These are phyloP conservation scores for Diaporthe humulicola DNA, from an alignment of 2,329 filamentous ascomycete species.

Conservation along the genomic window DNA sequence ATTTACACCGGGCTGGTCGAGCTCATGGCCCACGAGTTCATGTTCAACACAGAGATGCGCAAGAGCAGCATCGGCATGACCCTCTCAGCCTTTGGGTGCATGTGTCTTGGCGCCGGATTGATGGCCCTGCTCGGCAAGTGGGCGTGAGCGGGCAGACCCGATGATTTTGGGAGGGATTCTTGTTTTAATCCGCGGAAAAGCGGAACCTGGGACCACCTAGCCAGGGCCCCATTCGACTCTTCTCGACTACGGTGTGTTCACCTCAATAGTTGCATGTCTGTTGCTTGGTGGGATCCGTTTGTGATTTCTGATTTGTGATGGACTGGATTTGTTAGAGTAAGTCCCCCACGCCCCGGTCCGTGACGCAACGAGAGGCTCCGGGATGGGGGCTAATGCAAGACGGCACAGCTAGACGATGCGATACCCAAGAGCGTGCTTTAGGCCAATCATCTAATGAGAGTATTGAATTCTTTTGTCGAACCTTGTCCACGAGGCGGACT, in stretches of 20 bases:
- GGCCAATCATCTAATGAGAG: conserved; percentile 35
- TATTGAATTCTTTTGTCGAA: conserved; percentile 20
- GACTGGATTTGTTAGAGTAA: conserved; percentile 30
- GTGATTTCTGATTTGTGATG: neutral
- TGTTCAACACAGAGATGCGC: conserved; percentile 56
- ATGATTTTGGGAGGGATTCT: neutral
- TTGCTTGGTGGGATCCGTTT: neutral
- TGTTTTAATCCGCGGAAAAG: neutral
- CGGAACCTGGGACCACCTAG: neutral
- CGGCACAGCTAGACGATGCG: conserved; percentile 15
- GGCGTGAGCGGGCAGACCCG: conserved; percentile 50
- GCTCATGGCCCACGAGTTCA: conserved; percentile 61
- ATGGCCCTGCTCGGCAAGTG: conserved; percentile 66
- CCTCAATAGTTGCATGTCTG: neutral
- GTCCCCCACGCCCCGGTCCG: conserved; percentile 8
- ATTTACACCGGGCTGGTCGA: conserved; percentile 65
- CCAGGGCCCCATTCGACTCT: neutral
- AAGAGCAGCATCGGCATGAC: conserved; percentile 55
- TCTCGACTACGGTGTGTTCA: conserved; percentile 1
- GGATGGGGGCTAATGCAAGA: conserved; percentile 34
- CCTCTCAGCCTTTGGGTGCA: conserved; percentile 53
- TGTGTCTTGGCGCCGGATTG: conserved; percentile 56
- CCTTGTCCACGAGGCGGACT: neutral
- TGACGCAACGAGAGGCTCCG: neutral
- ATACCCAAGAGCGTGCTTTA: conserved; percentile 30